Percentiles rank a stretch among this genome's conserved stretches.
Evolutionary conservation across 2,329 filamentous ascomycete species (phyloP).

Genomic region (Alternaria sp.): DNA sequence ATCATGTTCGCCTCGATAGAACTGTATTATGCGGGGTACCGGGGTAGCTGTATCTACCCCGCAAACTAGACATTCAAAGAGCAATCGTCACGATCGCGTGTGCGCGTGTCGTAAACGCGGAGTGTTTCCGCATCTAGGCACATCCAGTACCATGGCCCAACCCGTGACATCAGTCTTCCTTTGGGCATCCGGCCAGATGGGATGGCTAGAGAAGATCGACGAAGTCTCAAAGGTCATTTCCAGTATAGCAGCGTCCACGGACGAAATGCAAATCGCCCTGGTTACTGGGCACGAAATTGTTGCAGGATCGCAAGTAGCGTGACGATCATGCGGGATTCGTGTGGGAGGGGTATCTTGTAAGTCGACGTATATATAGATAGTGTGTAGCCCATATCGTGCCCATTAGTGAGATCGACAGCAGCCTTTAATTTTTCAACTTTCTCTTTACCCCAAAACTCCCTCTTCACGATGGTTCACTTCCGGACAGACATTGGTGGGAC

Average conservation of each 20-base stretch:
- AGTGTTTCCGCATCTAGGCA: constrained; percentile 17
- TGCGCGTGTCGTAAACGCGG: constrained; percentile 15
- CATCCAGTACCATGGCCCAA: constrained; percentile 1
- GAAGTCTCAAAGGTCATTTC: not conserved
- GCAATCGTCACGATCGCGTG: constrained; percentile 18
- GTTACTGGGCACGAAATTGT: constrained; percentile 9
- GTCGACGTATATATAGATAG: constrained; percentile 32
- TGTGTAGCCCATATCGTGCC: not conserved
- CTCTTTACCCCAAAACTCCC: not conserved
- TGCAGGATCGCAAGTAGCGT: constrained; percentile 10
- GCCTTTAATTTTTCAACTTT: not conserved
- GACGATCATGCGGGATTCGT: constrained; percentile 23
- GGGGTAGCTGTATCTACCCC: constrained; percentile 24
- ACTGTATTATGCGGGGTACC: constrained; percentile 32
- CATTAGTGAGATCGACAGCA: constrained; percentile 9
- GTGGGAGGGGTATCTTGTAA: constrained; percentile 24
- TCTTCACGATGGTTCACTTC: constrained; percentile 41
- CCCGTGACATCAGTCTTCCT: constrained; percentile 16
- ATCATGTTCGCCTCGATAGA: not conserved
- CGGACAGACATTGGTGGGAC: constrained; percentile 45
- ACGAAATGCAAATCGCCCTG: constrained; percentile 1
- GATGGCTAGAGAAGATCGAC: constrained; percentile 8
- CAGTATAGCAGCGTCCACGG: constrained; percentile 6
- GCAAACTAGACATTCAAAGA: constrained; percentile 28
- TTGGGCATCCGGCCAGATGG: constrained; percentile 27